Evolutionary conservation across 306 rosid species (phyloP).

Genomic region (Chamaecrista fasciculata): DNA sequence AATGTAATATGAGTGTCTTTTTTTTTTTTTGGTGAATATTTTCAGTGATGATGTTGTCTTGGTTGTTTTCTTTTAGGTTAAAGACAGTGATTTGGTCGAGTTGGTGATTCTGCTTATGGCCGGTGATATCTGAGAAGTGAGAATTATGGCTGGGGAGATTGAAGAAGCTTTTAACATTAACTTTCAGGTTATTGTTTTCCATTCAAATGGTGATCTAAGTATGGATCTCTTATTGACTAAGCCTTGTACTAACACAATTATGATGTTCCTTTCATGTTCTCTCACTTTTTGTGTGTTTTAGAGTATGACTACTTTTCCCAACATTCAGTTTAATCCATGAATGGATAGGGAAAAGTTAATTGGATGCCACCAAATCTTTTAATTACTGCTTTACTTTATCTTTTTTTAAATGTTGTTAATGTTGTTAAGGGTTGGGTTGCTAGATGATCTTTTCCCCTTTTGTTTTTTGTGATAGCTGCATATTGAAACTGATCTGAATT

Average conservation of each 20-base stretch:
- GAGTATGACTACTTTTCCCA: constrained; percentile 1
- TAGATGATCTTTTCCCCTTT: neutral
- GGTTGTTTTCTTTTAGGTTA: neutral
- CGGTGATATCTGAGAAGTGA: neutral
- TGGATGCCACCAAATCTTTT: constrained; percentile 7
- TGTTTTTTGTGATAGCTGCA: neutral
- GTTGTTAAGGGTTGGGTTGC: neutral
- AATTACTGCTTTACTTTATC: neutral
- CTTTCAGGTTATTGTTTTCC: constrained; percentile 49
- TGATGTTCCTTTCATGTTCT: constrained; percentile 15
- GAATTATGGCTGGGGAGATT: constrained; percentile 64
- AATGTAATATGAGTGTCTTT: neutral
- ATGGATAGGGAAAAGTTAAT: neutral
- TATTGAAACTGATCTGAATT: constrained; percentile 18
- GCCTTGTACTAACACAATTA: neutral
- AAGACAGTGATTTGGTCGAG: constrained; percentile 14
- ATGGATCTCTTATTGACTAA: constrained; percentile 26
- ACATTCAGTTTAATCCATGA: neutral
- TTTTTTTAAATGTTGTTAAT: neutral
- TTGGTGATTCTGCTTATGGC: constrained; percentile 35
- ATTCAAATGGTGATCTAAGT: neutral
- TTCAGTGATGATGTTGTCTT: constrained; percentile 14
- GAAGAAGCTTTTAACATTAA: constrained; percentile 52
- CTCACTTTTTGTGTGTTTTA: constrained; percentile 7
- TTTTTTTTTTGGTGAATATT: neutral